A percentile compares a stretch with the other conserved stretches of the same genome.
Conservation (phyloP, 176 grass and related monocot genomes). For the bread wheat (Triticum aestivum) region IWGSC_CS_RefSeq_v2.1 NC_057808.1:392253689-392254188, state of each 20-base stretch:
- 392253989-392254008: conserved; percentile 12
- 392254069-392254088: conserved; percentile 87
- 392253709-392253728: conserved; percentile 95
- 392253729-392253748: conserved; percentile 93
- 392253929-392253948: neutral
- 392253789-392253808: neutral
- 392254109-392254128: conserved; percentile 2
- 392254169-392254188: conserved; percentile 83
- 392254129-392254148: conserved; percentile 13
- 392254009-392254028: conserved; percentile 98
- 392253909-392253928: neutral
- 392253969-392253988: neutral
- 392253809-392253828: no score
- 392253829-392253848: no score
- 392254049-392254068: conserved; percentile 99
- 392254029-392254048: conserved; percentile 99
- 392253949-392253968: neutral
- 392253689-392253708: conserved; percentile 92
- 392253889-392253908: neutral
- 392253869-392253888: neutral
- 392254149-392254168: conserved; percentile 46
- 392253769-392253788: conserved; percentile 52
- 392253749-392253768: conserved; percentile 98
- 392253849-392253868: neutral
- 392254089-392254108: conserved; percentile 17